Evolutionary conservation across 1,284 basidiomycete genomes (phyloP).

Genomic region (Wolfiporia cocos): DNA sequence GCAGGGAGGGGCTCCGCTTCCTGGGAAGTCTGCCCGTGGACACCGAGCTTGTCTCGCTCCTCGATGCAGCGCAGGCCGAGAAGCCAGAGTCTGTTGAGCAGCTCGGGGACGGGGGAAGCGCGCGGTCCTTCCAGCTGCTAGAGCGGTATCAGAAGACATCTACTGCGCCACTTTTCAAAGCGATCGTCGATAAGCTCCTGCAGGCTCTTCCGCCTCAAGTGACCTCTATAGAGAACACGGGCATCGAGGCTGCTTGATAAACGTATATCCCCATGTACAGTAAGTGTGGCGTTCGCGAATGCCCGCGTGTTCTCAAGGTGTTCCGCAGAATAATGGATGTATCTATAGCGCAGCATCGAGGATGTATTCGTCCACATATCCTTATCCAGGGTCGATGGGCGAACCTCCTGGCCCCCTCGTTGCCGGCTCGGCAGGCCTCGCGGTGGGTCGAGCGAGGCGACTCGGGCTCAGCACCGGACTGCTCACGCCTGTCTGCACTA

Average conservation of each 20-base stretch:
- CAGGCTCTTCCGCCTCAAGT: constrained; percentile 13
- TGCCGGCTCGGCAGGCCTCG: no score
- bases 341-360: neutral
- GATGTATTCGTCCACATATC: no score
- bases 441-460: no score
- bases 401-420: no score
- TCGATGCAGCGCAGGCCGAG: constrained; percentile 63
- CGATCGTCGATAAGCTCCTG: constrained; percentile 41
- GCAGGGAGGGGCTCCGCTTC: constrained; percentile 69
- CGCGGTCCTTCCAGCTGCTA: constrained; percentile 40
- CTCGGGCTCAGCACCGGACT: no score
- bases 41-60: constrained; percentile 80
- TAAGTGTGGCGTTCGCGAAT: constrained; percentile 1
- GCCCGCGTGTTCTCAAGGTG: no score
- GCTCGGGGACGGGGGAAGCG: constrained; percentile 16
- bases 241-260: constrained; percentile 1
- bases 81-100: constrained; percentile 17
- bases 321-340: neutral
- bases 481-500: no score
- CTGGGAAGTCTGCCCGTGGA: constrained; percentile 93
- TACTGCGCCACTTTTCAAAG: constrained; percentile 54
- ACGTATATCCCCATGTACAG: constrained; percentile 1
- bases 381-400: no score
- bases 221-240: constrained; percentile 1
- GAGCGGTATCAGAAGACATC: constrained; percentile 53